A percentile compares a stretch with the other conserved stretches of the same genome.
Conservation (phyloP, 768 basidiomycete species). For the Auriculariales sp. region DNA sequence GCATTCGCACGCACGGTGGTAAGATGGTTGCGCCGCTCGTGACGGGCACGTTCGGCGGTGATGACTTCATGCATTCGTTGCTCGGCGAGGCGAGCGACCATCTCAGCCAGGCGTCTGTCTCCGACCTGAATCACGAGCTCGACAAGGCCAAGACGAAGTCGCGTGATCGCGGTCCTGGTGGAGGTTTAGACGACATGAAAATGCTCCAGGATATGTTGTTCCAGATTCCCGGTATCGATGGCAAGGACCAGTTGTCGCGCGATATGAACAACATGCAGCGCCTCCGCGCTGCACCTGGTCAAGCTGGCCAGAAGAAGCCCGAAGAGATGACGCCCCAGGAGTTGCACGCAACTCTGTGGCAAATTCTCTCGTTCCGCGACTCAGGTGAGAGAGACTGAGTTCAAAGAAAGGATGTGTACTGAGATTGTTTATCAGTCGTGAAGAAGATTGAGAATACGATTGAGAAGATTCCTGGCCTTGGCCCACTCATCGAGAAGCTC, state of each 20-base stretch:
- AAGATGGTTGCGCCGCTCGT: constrained; percentile 67
- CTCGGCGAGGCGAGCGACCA: constrained; percentile 31
- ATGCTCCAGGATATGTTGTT: constrained; percentile 46
- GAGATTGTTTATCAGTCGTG: constrained; percentile 26
- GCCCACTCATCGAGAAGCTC: constrained; percentile 61
- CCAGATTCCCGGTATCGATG: constrained; percentile 45
- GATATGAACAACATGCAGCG: constrained; percentile 64
- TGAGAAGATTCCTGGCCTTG: constrained; percentile 76
- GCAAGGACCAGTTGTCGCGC: constrained; percentile 48
- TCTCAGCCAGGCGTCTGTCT: constrained; percentile 58
- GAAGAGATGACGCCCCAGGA: constrained; percentile 84
- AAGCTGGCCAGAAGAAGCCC: constrained; percentile 51
- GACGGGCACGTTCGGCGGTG: constrained; percentile 69
- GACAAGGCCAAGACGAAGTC: constrained; percentile 49
- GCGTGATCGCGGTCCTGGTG: constrained; percentile 20
- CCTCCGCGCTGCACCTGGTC: constrained; percentile 37
- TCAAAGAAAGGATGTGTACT: not conserved
- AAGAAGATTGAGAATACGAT: constrained; percentile 72
- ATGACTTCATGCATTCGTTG: constrained; percentile 66
- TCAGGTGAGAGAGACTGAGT: constrained; percentile 28
- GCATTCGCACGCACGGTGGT: constrained; percentile 61
- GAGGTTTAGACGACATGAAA: constrained; percentile 10
- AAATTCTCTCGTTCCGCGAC: constrained; percentile 76
- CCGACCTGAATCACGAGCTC: constrained; percentile 71
- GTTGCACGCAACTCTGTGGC: constrained; percentile 69